Evolutionary conservation across 176 grass and related monocot species (phyloP).

Genomic region (Leersia perrieri): DNA sequence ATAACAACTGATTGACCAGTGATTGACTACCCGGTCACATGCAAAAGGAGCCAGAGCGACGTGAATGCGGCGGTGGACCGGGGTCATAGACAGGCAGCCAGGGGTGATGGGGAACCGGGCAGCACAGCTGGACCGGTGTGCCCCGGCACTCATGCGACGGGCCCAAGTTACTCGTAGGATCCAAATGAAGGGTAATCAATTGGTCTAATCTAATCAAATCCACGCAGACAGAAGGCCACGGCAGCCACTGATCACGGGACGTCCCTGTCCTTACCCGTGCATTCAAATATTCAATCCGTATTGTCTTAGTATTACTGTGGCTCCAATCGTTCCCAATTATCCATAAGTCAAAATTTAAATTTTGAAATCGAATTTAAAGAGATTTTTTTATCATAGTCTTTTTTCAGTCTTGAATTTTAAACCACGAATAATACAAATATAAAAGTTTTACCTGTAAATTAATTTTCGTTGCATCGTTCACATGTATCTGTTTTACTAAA

Average conservation of each 20-base stretch:
- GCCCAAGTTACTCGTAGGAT: background rate
- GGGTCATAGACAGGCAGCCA: background rate
- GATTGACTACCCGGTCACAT: background rate
- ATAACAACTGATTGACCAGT: background rate
- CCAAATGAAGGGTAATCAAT: background rate
- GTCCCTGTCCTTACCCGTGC: background rate
- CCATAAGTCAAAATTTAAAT: too few species aligned
- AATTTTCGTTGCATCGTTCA: too few species aligned
- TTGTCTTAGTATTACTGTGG: too few species aligned
- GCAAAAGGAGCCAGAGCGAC: background rate
- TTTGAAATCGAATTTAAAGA: too few species aligned
- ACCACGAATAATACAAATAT: too few species aligned
- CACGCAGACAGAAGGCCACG: background rate
- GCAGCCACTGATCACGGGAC: background rate
- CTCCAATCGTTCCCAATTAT: too few species aligned
- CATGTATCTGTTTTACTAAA: too few species aligned
- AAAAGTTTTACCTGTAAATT: too few species aligned
- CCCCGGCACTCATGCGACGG: background rate
- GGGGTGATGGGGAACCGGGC: background rate
- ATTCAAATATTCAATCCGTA: background rate
- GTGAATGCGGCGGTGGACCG: conserved; percentile 30
- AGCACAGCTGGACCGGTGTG: background rate
- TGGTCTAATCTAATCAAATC: background rate
- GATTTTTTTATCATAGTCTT: too few species aligned
- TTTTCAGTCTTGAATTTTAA: too few species aligned